Conservation (phyloP, 192 early-diverging fungal genomes). For the Coemansia sp. region DNA sequence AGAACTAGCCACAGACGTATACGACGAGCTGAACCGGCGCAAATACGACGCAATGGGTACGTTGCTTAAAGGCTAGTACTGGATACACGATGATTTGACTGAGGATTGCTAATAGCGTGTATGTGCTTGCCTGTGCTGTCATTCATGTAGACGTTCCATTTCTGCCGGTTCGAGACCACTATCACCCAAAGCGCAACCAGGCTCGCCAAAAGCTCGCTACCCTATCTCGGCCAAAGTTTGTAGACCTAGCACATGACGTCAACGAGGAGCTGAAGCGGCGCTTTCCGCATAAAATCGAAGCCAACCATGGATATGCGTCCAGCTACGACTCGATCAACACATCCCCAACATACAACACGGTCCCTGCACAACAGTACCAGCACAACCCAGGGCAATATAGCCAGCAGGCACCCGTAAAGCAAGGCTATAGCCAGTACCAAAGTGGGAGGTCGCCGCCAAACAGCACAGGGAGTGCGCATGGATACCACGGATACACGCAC, state of each 20-base stretch:
- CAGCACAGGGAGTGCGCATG: conserved; percentile 26
- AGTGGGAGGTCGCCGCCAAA: conserved; percentile 28
- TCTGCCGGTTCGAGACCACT: conserved; percentile 79
- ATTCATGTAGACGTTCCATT: conserved; percentile 63
- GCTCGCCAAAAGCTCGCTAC: conserved; percentile 96
- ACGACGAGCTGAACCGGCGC: conserved; percentile 86
- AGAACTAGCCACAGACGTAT: conserved; percentile 94
- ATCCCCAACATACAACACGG: conserved; percentile 26
- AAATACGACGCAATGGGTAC: conserved; percentile 21
- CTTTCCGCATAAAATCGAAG: conserved; percentile 48
- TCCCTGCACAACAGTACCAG: conserved; percentile 17
- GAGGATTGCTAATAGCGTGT: neutral
- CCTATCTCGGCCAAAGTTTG: conserved; percentile 80
- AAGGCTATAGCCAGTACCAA: conserved; percentile 19
- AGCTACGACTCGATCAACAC: conserved; percentile 37
- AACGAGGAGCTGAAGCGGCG: conserved; percentile 65
- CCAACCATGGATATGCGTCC: conserved; percentile 10
- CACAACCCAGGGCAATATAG: conserved; percentile 9
- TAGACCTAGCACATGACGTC: conserved; percentile 90
- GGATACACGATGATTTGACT: neutral
- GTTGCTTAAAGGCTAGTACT: neutral
- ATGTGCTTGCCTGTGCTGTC: conserved; percentile 9
- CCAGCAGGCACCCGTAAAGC: conserved; percentile 11
- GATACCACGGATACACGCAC: conserved; percentile 12
- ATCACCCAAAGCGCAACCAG: conserved; percentile 90